Base-by-base conservation (phyloP, 2,329 filamentous ascomycete genomes). In the Aspergillus glaucus region DNA sequence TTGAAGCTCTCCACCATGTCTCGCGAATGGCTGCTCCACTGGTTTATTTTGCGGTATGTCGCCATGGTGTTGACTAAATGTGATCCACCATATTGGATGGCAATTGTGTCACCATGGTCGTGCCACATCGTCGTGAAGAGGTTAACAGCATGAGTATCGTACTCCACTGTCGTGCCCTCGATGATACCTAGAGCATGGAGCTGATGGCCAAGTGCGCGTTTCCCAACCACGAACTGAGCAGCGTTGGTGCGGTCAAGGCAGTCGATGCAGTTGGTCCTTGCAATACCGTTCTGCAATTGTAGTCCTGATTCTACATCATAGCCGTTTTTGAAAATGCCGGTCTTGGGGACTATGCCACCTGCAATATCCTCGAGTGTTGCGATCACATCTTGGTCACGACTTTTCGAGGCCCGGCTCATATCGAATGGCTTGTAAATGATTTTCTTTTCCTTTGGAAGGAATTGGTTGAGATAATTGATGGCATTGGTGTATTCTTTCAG, bases 1-100 rank as follows among this genome's bases (percentile, higher is more conserved):
- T 97, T 98, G 75, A 98, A 96, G 66, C 89, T 95, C 71, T 98
- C 93, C 19, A 98, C 91, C 92, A 98, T 97, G 67, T 98, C 93
- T 57, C 93, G 81, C 2, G 92, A 96, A 67, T 95, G 90, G 60
- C 89, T 95, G 21, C 90, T 95, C 93, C 93, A 98, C 66, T 97
- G 92, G 58, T 97, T 97, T 66, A 96, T 95, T 71, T 97, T 97
- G 49, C 93, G 87, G 67, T 98, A 98, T 4, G 93, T 98, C 56
- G 95, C 91, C 91, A 98, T 97, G 0, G 93, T 98, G 66, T 98
- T 98, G 60, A 98, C 93, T 0, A 98, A 79, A 68, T 98, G 93
- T 2, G 91, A 97, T 8, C 93, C 93, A 49, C 93, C 93, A 60
- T 98, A 98, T 66, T 98, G 93, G 47, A 97, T 87, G 1, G 93